Evolutionary conservation across 2,329 filamentous ascomycete species (phyloP).

Genomic region (Pyricularia pennisetigena): DNA sequence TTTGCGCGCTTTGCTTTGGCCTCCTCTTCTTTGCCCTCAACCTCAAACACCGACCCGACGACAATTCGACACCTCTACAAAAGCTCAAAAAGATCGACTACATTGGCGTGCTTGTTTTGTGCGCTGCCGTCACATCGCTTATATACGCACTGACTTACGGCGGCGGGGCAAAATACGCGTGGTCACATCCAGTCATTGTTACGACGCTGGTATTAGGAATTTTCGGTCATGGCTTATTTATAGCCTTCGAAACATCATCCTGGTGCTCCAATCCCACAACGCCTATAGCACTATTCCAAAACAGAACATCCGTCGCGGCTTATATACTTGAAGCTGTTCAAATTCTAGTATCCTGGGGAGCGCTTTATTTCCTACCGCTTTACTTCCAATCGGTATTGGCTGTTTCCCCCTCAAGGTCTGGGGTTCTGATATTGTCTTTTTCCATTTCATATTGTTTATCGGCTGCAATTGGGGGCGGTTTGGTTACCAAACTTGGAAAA

Average conservation of each 20-base stretch:
- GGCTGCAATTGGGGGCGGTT: conserved; percentile 9
- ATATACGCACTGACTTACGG: neutral
- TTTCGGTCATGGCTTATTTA: neutral
- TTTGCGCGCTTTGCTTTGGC: neutral
- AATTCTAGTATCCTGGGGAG: conserved; percentile 24
- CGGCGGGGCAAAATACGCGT: neutral
- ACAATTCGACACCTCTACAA: neutral
- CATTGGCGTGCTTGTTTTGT: conserved; percentile 11
- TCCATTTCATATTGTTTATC: neutral
- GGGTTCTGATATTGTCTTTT: conserved; percentile 13
- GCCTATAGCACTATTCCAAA: conserved; percentile 32
- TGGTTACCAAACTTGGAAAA: conserved; percentile 15
- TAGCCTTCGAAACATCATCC: neutral
- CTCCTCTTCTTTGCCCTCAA: neutral
- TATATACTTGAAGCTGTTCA: conserved; percentile 26
- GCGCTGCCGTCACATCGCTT: neutral
- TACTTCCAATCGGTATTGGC: conserved; percentile 31
- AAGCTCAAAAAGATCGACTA: neutral
- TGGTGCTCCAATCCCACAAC: conserved; percentile 24
- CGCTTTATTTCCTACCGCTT: conserved; percentile 30
- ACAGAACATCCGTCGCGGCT: conserved; percentile 25
- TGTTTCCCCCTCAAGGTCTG: conserved; percentile 16
- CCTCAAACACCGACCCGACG: neutral
- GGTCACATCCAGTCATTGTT: neutral
- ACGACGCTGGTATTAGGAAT: neutral